A percentile compares a stretch with the other conserved stretches of the same genome.
Evolutionary conservation across 2,329 filamentous ascomycete species (phyloP).

Genomic region (Periglandula ipomoeae): DNA sequence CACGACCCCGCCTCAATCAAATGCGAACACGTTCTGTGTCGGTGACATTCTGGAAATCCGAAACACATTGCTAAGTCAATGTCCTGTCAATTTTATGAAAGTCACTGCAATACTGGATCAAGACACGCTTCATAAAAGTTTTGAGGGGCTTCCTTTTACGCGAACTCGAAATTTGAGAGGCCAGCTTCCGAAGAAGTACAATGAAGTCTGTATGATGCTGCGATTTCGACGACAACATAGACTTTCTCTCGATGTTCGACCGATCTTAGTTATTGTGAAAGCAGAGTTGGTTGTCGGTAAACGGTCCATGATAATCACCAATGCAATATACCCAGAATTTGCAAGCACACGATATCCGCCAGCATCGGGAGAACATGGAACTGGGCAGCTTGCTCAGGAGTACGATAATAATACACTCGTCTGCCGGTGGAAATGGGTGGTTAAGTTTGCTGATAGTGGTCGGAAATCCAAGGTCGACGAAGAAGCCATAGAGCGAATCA

Average conservation of each 20-base stretch:
- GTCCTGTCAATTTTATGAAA: slow-evolving; percentile 26
- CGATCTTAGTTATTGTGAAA: slow-evolving; percentile 33
- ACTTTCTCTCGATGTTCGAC: slow-evolving; percentile 17
- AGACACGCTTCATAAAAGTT: slow-evolving; percentile 11
- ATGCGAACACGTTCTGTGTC: slow-evolving; percentile 9
- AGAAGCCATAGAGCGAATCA: slow-evolving; percentile 26
- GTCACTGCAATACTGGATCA: slow-evolving; percentile 32
- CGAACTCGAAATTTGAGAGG: slow-evolving; percentile 26
- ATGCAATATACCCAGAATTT: slow-evolving; percentile 35
- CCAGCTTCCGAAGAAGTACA: slow-evolving; percentile 28
- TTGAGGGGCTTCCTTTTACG: slow-evolving; percentile 31
- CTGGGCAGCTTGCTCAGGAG: slow-evolving; percentile 10
- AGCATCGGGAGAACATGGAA: slow-evolving; percentile 12
- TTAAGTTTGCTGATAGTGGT: slow-evolving; percentile 16
- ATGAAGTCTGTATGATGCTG: slow-evolving; percentile 33
- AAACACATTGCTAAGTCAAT: slow-evolving; percentile 13
- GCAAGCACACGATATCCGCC: slow-evolving; percentile 12
- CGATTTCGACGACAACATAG: slow-evolving; percentile 28
- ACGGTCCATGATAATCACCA: slow-evolving; percentile 44
- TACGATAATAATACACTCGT: slow-evolving; percentile 24
- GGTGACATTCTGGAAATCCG: slow-evolving; percentile 22
- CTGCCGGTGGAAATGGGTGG: slow-evolving; percentile 39
- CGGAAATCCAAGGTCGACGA: slow-evolving; percentile 21
- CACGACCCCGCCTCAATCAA: not conserved
- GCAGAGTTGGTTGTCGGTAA: slow-evolving; percentile 27